These are phyloP conservation scores for Mycena rebaudengoi DNA, from an alignment of 768 basidiomycete genomes.

Conservation along the genomic window DNA sequence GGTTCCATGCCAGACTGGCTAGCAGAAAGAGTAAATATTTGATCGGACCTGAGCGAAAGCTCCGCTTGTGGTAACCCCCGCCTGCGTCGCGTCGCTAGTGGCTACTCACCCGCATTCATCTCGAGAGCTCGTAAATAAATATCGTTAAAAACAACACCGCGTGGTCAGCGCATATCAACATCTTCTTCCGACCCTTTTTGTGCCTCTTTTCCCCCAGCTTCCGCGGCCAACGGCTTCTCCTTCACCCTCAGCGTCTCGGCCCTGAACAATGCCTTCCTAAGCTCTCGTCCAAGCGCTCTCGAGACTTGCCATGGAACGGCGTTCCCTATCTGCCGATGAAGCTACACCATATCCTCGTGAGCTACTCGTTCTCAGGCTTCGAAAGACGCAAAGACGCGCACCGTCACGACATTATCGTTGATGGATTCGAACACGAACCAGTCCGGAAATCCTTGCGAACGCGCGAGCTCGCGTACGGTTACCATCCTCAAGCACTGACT, in stretches of 20 bases:
- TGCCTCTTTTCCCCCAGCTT: neutral
- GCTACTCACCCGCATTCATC: neutral
- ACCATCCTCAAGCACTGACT: slow-evolving; percentile 73
- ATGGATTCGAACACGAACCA: slow-evolving; percentile 68
- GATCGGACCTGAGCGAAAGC: too few species aligned
- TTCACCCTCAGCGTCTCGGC: too few species aligned
- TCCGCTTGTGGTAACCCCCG: too few species aligned
- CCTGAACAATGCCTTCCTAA: slow-evolving; percentile 60
- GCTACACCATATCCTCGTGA: slow-evolving; percentile 50
- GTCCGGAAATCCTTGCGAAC: slow-evolving; percentile 87
- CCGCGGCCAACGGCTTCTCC: neutral
- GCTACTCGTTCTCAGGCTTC: neutral
- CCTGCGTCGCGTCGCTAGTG: too few species aligned
- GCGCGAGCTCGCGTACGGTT: slow-evolving; percentile 51
- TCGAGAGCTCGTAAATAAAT: too few species aligned
- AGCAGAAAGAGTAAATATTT: too few species aligned
- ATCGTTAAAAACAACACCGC: too few species aligned
- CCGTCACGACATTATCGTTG: slow-evolving; percentile 64
- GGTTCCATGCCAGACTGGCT: slow-evolving; percentile 43
- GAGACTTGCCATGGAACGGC: slow-evolving; percentile 77
- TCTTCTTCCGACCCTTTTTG: too few species aligned
- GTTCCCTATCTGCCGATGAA: slow-evolving; percentile 85
- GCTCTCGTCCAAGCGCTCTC: slow-evolving; percentile 69
- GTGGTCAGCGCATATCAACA: too few species aligned
- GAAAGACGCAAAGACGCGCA: slow-evolving; percentile 42